Evolutionary conservation across 257 asterid genomes (phyloP).

Genomic region (Voacanga thouarsii): DNA sequence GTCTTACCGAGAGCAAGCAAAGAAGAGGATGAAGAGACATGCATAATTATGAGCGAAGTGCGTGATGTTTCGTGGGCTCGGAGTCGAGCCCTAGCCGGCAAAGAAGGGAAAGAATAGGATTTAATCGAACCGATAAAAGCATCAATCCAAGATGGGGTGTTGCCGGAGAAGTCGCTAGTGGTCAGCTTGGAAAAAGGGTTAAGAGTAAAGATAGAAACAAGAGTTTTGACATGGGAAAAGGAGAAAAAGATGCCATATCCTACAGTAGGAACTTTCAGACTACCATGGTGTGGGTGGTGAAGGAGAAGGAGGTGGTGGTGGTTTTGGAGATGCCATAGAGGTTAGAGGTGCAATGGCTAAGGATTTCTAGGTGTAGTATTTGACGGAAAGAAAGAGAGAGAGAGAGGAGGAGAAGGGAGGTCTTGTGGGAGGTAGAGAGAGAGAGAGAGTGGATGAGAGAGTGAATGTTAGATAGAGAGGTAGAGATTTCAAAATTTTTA

Average conservation of each 20-base stretch:
- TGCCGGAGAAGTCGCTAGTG: slow-evolving; percentile 58
- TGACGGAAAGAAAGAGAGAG: no score
- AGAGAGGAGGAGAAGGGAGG: no score
- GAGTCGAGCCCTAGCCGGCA: slow-evolving; percentile 78
- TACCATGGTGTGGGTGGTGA: slow-evolving; percentile 21
- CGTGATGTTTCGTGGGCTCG: slow-evolving; percentile 88
- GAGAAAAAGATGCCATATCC: slow-evolving; percentile 35
- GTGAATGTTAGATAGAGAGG: no score
- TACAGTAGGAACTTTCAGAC: slow-evolving; percentile 21
- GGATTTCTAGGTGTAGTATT: no score
- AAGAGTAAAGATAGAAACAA: no score
- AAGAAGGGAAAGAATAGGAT: slow-evolving; percentile 79
- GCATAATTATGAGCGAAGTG: slow-evolving; percentile 82
- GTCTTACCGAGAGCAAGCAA: slow-evolving; percentile 76
- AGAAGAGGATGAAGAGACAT: slow-evolving; percentile 52
- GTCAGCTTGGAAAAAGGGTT: no score
- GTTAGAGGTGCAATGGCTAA: slow-evolving; percentile 77
- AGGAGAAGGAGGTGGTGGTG: slow-evolving; percentile 16
- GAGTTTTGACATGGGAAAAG: no score
- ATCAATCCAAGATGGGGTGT: slow-evolving; percentile 69
- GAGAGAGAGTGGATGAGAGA: no score
- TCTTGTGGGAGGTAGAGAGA: no score
- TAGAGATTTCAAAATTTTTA: no score
- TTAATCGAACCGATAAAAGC: slow-evolving; percentile 59
- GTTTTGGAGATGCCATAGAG: no score